Evolutionary conservation across 139 green algal species (phyloP), one percentile per base, ranked within the genome.

Genomic region (Diplosphaera chodatii): DNA sequence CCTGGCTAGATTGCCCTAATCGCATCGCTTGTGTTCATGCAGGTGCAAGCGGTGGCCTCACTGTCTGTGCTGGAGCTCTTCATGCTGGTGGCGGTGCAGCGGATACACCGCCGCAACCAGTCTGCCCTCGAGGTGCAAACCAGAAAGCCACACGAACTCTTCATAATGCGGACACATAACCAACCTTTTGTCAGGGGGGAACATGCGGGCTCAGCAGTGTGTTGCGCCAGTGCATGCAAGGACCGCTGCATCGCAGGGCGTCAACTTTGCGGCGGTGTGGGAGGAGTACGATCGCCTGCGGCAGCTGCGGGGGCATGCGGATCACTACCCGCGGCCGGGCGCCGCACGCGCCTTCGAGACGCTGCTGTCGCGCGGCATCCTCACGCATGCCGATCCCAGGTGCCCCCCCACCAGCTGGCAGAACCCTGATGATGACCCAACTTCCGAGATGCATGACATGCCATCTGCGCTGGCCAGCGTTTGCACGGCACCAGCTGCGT

Each of bases 211-310:
- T n/a, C n/a, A n/a, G n/a, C n/a, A n/a, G n/a, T n/a, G n/a, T n/a
- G n/a, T n/a, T n/a, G n/a, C n/a, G n/a, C n/a, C n/a, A n/a, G n/a
- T n/a, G n/a, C n/a, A n/a, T n/a, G n/a, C n/a, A n/a, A n/a, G n/a
- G n/a, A n/a, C n/a, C n/a, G n/a, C n/a, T n/a, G n/a, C n/a, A n/a
- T n/a, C n/a, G 22, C 64, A 78, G 16, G 74, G 37, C 32, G 22
- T 77, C 73, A 91, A 86, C 63, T 91, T 91, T 74, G 82, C 91
- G 71, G 78, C 80, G 80, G 66, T 83, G 34, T 78, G 73, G 1
- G 83, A 63, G 13, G 71, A 76, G 66, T 75, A 75, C 63, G 66
- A 32, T 37, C 64, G 37, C 66, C n/a, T 80, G 72, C 66, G 55
- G 40, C 22, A 56, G 4, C 55, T 66, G 29, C 75, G 72, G 5